Evolutionary conservation across 768 basidiomycete species (phyloP), one percentile per base, ranked within the genome.

Genomic region (Leccinum longicurvipes): DNA sequence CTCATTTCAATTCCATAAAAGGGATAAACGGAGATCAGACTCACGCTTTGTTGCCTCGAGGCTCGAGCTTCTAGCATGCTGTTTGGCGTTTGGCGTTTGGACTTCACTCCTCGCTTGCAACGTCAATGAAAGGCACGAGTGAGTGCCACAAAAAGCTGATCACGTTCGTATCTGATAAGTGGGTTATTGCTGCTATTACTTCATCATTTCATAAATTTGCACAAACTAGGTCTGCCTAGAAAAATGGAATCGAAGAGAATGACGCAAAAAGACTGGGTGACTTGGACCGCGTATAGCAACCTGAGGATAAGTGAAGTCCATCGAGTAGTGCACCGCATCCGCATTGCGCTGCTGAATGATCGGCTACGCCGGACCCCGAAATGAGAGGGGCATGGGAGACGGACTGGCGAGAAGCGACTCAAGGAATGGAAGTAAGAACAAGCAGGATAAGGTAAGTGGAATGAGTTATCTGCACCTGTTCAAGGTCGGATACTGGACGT

Each of bases 1-100:
- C 6, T 6, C 27, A 17, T 34, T 29, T 29, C 2, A 28, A 9
- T 19, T 55, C 24, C 24, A 11, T 12, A 8, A 47, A n/a, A 25
- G 21, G 39, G 24, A 25, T 19, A 41, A 21, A 41, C 39, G n/a
- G 39, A 19, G 8, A 25, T 34, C 29, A 7, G 14, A 34, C n/a
- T 25, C 19, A 9, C 15, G 23, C 8, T 8, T 28, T n/a, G 56
- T 60, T 21, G 39, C 39, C 39, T 41, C 7, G 39, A 41, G 39
- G 39, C 62, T 61, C 29, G 55, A 52, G 48, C 28, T 32, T 47
- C 4, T 14, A 23, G 29, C 54, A 21, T 50, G 62, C 14, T 14
- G 14, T 31, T 31, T 31, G 31, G 14, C 14, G 5, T 54, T 14
- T 3, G 17, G 11, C 14, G 5, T 54, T 14, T 3, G 17, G 11